Evolutionary conservation across 2,329 filamentous ascomycete genomes (phyloP).

Genomic region (Fusarium proliferatum): DNA sequence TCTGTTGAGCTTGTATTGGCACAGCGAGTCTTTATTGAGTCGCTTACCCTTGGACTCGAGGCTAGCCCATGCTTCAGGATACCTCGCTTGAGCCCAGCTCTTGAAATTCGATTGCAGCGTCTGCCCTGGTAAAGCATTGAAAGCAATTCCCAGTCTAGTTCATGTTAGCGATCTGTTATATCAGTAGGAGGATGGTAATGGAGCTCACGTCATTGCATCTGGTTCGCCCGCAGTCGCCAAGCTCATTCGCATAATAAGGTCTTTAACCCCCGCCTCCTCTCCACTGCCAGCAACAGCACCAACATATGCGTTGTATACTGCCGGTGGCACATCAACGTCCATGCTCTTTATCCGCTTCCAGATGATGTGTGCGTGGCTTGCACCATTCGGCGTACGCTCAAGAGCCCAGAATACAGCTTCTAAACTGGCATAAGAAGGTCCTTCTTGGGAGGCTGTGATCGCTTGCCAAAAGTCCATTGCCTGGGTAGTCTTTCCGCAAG

Average conservation of each 20-base stretch:
- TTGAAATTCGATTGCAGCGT: conserved; percentile 77
- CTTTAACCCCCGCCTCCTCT: conserved; percentile 74
- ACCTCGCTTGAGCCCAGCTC: conserved; percentile 76
- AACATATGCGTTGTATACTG: conserved; percentile 81
- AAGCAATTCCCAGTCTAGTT: conserved; percentile 77
- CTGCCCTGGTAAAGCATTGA: conserved; percentile 76
- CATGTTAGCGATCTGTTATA: conserved; percentile 23
- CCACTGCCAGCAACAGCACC: conserved; percentile 80
- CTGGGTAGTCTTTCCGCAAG: conserved; percentile 71
- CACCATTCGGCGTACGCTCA: conserved; percentile 69
- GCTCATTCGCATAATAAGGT: conserved; percentile 74
- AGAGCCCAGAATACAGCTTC: conserved; percentile 84
- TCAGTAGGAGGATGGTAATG: not conserved
- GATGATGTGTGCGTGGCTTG: conserved; percentile 71
- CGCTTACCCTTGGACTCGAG: conserved; percentile 66
- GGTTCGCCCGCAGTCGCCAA: conserved; percentile 73
- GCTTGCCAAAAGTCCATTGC: conserved; percentile 86
- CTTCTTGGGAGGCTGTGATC: conserved; percentile 85
- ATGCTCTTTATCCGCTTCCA: conserved; percentile 78
- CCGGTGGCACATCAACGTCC: conserved; percentile 80
- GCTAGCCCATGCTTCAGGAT: conserved; percentile 75
- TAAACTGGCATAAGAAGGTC: conserved; percentile 84
- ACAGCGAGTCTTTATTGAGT: conserved; percentile 57
- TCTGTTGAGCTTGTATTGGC: conserved; percentile 62
- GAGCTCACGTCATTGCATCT: conserved; percentile 76